Percentiles rank a stretch among this genome's conserved stretches.
Evolutionary conservation across 2,329 filamentous ascomycete species (phyloP).

Genomic region (Chrysosporium keratinophilum): DNA sequence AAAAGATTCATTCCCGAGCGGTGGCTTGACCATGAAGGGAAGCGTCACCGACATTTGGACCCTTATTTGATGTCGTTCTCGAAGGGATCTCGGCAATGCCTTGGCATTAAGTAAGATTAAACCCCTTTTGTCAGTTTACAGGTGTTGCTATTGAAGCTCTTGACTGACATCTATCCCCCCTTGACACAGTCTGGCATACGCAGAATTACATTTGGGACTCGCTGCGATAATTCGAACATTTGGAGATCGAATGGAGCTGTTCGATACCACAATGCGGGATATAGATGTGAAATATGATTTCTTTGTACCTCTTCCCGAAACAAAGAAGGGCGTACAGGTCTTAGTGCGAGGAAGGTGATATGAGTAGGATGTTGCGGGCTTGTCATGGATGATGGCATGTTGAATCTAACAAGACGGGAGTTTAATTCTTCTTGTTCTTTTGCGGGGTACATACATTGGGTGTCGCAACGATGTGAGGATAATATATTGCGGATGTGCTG

Average conservation of each 20-base stretch:
- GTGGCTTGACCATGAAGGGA: constrained; percentile 18
- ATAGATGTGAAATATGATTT: constrained; percentile 16
- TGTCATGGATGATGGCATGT: not conserved
- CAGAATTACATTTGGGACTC: constrained; percentile 14
- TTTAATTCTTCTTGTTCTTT: too few species aligned
- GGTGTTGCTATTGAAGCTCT: not conserved
- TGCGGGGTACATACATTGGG: too few species aligned
- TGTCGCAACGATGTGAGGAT: too few species aligned
- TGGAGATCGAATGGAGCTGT: constrained; percentile 12
- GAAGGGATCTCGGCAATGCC: constrained; percentile 19
- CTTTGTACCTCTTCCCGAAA: constrained; percentile 14
- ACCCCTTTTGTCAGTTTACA: not conserved
- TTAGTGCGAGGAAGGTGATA: constrained; percentile 2
- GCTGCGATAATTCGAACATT: constrained; percentile 13
- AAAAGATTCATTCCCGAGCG: constrained; percentile 19
- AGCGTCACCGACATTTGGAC: constrained; percentile 16
- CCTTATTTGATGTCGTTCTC: constrained; percentile 19
- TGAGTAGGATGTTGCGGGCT: not conserved
- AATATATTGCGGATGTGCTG: not conserved
- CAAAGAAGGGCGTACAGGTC: constrained; percentile 2
- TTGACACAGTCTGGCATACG: constrained; percentile 15
- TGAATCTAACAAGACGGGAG: too few species aligned
- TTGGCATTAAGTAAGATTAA: constrained; percentile 19
- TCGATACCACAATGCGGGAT: constrained; percentile 17
- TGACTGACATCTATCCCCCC: not conserved